Base-by-base conservation (phyloP, 2,329 filamentous ascomycete genomes). In the Colletotrichum somersetense region DNA sequence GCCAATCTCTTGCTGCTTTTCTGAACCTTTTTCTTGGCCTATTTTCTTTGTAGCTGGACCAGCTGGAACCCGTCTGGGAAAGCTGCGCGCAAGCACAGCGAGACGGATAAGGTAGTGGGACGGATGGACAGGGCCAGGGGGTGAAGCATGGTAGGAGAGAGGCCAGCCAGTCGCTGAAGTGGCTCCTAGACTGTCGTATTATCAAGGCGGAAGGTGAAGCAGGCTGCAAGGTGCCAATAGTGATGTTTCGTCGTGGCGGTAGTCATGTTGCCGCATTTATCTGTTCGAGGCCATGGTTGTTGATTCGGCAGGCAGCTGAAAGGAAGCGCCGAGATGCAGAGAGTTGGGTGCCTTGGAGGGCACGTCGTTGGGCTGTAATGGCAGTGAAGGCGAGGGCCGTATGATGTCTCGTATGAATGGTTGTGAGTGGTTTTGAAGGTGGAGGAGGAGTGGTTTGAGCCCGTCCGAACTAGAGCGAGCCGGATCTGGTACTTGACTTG, bases 1-100 rank as follows among this genome's bases (percentile, higher is more conserved):
- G 26, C 67, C 50, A 66, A 71, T 66, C 56, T 71, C 56, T 73
- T 67, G 71, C 71, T 73, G 71, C 67, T 73, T 73, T 73, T 71
- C 55, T 30, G n/a, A 30, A 14, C 2, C 14, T 14, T 23, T 33
- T 16, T 3, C 33, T n/a, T 11, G 3, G n/a, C 20, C 10, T 3
- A 7, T 26, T 6, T 42, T 52, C 42, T 57, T 52, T 38, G 40
- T 40, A 50, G 30, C 30, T 30, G 30, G 30, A 30, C 30, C 30
- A 55, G n/a, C 56, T 33, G 62, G 53, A 68, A 68, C 44, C 65
- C 57, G 65, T 56, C 46, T 44, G 65, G 44, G 65, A 33, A 63
- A 50, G 57, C 65, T 44, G 63, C 42, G 33, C 53, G 46, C 48
- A 62, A 38, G 18, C 30, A 62, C n/a, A 14, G 46, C 46, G 35